Evolutionary conservation across 192 early-diverging fungal genomes (phyloP), one percentile per base, ranked within the genome.

Genomic region (Backusella westeae): DNA sequence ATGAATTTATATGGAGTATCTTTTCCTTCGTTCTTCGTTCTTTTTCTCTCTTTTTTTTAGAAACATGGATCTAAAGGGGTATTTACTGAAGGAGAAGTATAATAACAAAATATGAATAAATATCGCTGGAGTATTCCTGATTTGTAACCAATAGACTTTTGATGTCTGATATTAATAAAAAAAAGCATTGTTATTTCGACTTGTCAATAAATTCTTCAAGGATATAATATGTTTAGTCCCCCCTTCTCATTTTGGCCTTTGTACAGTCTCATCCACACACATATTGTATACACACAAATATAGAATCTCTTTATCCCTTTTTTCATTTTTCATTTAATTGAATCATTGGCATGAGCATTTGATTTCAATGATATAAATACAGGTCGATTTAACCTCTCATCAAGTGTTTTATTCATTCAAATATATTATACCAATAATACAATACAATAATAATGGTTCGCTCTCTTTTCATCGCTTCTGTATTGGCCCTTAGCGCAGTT

Each of bases 271-370:
- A 56, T 56, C 8, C 53, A 21, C 6, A 21, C 53, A 56, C 53
- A 56, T 17, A 12, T 4, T 14, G 15, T 21, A 56, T 21, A 56
- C 53, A 56, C 21, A 10, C n/a, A 56, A n/a, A 21, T 21, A 56
- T 21, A 56, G 53, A 23, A 7, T 23, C 53, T 56, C 53, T 53
- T 23, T 56, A 56, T 56, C 53, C 53, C 53, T 56, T 56, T 53
- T 56, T 56, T 39, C 53, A 56, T 56, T 56, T 56, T n/a, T 56
- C 21, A 56, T 56, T 56, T 56, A 56, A 56, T 56, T 56, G 53
- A 56, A 21, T 26, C 7, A 21, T 7, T 56, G 53, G 53, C 21
- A 56, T 56, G 53, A 7, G n/a, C 53, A n/a, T 21, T n/a, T n/a
- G 7, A 6, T 56, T 56, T n/a, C 1, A 44, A 9, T 56, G 21